These are phyloP conservation scores for Clarireedia paspali DNA, from an alignment of 2,329 filamentous ascomycete species.

Conservation along the genomic window DNA sequence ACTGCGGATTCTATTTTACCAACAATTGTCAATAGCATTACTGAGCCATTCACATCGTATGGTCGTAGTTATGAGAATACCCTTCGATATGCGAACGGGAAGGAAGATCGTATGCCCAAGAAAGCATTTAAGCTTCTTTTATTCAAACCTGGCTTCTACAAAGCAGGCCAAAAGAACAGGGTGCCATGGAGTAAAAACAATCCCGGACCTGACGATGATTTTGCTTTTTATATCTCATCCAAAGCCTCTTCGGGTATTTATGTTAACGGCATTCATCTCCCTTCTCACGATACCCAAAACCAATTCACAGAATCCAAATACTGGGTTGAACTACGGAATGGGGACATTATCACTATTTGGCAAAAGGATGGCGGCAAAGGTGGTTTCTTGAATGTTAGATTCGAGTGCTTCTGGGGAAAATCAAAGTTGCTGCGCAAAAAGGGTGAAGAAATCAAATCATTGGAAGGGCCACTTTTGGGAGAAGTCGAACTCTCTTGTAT, in stretches of 20 bases:
- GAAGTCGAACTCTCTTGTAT: conserved; percentile 23
- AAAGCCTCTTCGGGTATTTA: conserved; percentile 69
- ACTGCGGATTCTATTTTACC: conserved; percentile 57
- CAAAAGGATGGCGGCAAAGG: conserved; percentile 16
- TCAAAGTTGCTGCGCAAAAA: conserved; percentile 17
- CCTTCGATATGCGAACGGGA: conserved; percentile 50
- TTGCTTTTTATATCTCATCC: conserved; percentile 67
- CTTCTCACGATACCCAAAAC: conserved; percentile 46
- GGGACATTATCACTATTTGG: conserved; percentile 71
- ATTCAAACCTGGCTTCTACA: conserved; percentile 62
- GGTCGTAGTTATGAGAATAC: conserved; percentile 67
- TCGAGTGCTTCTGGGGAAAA: conserved; percentile 27
- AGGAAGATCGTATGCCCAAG: conserved; percentile 70
- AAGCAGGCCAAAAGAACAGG: conserved; percentile 29
- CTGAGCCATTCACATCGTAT: conserved; percentile 64
- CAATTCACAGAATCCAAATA: conserved; percentile 41
- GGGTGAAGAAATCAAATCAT: conserved; percentile 17
- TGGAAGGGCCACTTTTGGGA: conserved; percentile 15
- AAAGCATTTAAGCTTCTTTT: conserved; percentile 72
- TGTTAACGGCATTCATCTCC: conserved; percentile 65
- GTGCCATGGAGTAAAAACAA: conserved; percentile 11
- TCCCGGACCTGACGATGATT: conserved; percentile 27
- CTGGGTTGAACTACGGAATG: conserved; percentile 66
- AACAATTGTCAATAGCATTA: conserved; percentile 56
- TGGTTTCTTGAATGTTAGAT: conserved; percentile 26